A percentile compares a stretch with the other conserved stretches of the same genome.
Conservation (phyloP, 176 grass and related monocot genomes). For the Rhipidocladum racemiflorum region DNA sequence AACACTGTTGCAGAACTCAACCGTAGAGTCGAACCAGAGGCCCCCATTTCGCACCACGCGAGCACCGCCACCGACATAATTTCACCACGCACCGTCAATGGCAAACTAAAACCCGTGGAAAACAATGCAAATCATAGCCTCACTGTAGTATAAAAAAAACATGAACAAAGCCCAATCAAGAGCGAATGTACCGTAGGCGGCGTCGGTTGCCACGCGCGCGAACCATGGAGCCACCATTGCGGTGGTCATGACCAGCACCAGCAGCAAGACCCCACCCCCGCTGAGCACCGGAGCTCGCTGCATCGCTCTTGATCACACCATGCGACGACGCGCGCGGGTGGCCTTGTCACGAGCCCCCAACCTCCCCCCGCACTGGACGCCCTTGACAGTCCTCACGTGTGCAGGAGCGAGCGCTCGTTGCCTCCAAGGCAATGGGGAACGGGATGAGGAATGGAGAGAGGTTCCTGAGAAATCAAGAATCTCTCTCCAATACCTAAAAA, state of each 20-base stretch:
- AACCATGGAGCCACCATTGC: slow-evolving; percentile 40
- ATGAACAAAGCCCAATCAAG: neutral
- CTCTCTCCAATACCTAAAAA: too few species aligned
- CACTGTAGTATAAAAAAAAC: neutral
- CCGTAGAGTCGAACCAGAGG: neutral
- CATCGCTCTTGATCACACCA: slow-evolving; percentile 41
- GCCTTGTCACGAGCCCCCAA: neutral
- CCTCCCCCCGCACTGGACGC: neutral
- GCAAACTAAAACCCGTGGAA: neutral
- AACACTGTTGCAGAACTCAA: neutral
- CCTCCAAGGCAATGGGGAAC: too few species aligned
- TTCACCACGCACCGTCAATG: neutral
- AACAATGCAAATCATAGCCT: neutral
- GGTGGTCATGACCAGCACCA: neutral
- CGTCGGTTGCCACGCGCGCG: slow-evolving; percentile 35
- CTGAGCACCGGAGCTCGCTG: neutral
- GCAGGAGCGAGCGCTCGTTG: too few species aligned
- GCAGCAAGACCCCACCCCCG: neutral
- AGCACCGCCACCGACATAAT: slow-evolving; percentile 22
- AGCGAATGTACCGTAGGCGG: slow-evolving; percentile 27
- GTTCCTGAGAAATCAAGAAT: too few species aligned
- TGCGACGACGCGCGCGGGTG: slow-evolving; percentile 2
- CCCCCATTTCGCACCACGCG: neutral
- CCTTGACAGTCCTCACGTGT: too few species aligned
- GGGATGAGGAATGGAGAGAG: too few species aligned